Base-by-base conservation (phyloP, 352 stramenopile species). In the Globisporangium sylvaticum region DNA sequence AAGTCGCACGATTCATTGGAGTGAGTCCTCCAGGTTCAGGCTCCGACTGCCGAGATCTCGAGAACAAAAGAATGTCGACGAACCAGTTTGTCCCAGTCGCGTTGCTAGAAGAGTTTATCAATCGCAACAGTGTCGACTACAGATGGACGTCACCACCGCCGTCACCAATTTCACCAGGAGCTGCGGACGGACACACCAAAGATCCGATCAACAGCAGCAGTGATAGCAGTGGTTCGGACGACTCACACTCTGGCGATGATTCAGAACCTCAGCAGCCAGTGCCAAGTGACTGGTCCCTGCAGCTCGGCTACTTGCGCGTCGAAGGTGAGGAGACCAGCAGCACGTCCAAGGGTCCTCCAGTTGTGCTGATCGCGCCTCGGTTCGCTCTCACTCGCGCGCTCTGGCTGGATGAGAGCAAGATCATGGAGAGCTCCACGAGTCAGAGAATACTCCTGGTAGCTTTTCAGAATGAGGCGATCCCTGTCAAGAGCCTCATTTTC, bases 311-410 rank as follows among this genome's bases (percentile, higher is more conserved):
- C 39, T 14, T 64, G 39, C 15, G 34, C 14, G 31, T 42, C 39
- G 10, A 20, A 22, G 54, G 39, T 9, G 39, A 56, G 7, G 39
- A 24, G 39, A 37, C 39, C 24, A 10, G 34, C 34, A 42, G 1
- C 18, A n/a, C 15, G 1, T 24, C 7, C 9, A 42, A 42, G 0
- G 58, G 58, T 15, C 46, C 50, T 39, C 50, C 50, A 9, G 39
- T 66, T 25, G 48, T 52, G 22, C 10, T 66, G 31, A 66, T 66
- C 15, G 60, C 60, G 7, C 60, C 60, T 31, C 54, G 48, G 18
- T 66, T 66, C 22, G 60, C n/a, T 2, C 25, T 66, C 42, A 66
- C 46, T 1, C 46, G 48, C 9, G 48, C 32, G 18, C 29, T 27
- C 12, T 66, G 60, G 60, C n/a, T 66, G 4, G 10, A 18, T 9